Percentiles rank a stretch among this genome's conserved stretches.
phyloP scores from a whole-genome alignment of 495 filamentous ascomycete genomes.

The Penicillium mononematosum region DNA sequence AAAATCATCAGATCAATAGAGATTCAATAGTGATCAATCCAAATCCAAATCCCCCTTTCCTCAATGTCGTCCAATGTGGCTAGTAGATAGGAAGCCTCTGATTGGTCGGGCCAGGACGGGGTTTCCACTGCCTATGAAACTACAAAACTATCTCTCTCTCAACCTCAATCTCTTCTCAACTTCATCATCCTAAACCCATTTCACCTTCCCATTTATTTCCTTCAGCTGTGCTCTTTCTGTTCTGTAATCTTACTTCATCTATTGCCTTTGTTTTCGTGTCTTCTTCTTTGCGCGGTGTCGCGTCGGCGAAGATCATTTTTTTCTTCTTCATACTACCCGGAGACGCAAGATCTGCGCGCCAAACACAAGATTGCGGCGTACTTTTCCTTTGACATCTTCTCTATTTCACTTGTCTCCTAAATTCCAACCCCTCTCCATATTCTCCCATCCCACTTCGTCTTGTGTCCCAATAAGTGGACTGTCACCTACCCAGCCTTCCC shows the following conservation, averaged over 20 bases:
- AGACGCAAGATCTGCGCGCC: slow-evolving; percentile 15
- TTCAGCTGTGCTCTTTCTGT: slow-evolving; percentile 16
- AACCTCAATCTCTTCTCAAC: slow-evolving; percentile 23
- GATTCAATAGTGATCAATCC: neutral
- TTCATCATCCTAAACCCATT: slow-evolving; percentile 5
- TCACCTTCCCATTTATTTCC: slow-evolving; percentile 23
- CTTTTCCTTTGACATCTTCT: slow-evolving; percentile 6
- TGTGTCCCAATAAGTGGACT: slow-evolving; percentile 12
- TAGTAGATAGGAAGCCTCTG: slow-evolving; percentile 21
- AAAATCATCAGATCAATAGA: neutral
- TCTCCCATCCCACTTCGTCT: slow-evolving; percentile 7
- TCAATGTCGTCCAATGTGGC: slow-evolving; percentile 20
- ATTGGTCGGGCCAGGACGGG: slow-evolving; percentile 26
- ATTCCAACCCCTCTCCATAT: neutral
- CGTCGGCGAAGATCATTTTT: slow-evolving; percentile 15
- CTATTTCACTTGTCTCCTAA: slow-evolving; percentile 1
- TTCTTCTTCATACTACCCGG: slow-evolving; percentile 13
- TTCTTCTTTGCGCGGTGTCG: slow-evolving; percentile 9
- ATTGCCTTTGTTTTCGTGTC: slow-evolving; percentile 1
- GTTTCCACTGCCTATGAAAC: slow-evolving; percentile 22
- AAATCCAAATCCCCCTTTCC: slow-evolving; percentile 22
- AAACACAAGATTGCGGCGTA: slow-evolving; percentile 11
- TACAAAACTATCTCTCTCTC: slow-evolving; percentile 25
- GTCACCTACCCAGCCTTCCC: slow-evolving; percentile 17
- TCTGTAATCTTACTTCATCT: slow-evolving; percentile 4